Evolutionary conservation across 208 protist genomes (phyloP).

Genomic region (Trypanosoma boissoni): DNA sequence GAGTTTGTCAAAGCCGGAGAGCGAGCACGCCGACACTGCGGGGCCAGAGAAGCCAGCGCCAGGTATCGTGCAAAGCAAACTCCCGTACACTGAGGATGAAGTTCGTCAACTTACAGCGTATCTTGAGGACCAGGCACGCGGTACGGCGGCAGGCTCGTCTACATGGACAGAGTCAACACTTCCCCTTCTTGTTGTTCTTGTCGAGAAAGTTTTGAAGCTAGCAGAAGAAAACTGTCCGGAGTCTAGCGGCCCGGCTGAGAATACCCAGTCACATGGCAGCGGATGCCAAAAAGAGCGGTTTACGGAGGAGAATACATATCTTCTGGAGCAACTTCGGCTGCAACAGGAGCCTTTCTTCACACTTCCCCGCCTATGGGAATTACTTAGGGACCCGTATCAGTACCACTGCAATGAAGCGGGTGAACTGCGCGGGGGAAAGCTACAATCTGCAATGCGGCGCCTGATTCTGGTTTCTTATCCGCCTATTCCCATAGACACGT

Average conservation of each 20-base stretch:
- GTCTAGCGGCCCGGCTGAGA: not conserved
- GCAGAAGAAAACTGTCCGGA: slow-evolving; percentile 19
- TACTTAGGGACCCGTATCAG: slow-evolving; percentile 54
- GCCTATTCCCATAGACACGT: not conserved
- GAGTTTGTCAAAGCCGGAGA: too few species aligned
- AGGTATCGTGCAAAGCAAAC: not conserved
- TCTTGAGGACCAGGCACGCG: not conserved
- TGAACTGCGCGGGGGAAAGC: slow-evolving; percentile 48
- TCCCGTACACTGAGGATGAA: not conserved
- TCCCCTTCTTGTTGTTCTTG: slow-evolving; percentile 26
- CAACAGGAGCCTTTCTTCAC: slow-evolving; percentile 73
- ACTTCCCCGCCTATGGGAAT: slow-evolving; percentile 62
- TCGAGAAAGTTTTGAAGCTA: slow-evolving; percentile 49
- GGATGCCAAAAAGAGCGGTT: slow-evolving; percentile 23
- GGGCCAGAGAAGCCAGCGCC: too few species aligned
- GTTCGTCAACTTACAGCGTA: too few species aligned
- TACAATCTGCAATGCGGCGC: slow-evolving; percentile 69
- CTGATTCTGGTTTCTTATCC: slow-evolving; percentile 72
- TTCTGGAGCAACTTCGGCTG: slow-evolving; percentile 64
- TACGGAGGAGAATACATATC: slow-evolving; percentile 74
- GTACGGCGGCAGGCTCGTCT: not conserved
- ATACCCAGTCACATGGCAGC: not conserved
- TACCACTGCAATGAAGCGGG: slow-evolving; percentile 23
- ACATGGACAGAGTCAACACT: slow-evolving; percentile 15
- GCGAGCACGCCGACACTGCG: too few species aligned